Percentiles rank a stretch among this genome's conserved stretches.
Conservation (phyloP, 2,329 filamentous ascomycete genomes). For the Leptosphaerulina australis region DNA sequence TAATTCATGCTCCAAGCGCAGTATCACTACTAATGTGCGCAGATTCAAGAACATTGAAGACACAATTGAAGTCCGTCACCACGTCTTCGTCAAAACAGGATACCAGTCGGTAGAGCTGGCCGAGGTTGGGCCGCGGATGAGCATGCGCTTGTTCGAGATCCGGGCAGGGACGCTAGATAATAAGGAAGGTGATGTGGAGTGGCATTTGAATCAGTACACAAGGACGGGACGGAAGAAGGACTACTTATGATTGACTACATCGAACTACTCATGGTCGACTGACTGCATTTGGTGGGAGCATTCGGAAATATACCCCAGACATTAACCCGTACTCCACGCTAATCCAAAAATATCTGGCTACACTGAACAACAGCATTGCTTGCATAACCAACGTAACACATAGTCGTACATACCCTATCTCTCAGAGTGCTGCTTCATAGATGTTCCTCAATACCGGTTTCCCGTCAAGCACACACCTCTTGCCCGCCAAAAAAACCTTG, state of each 20-base stretch:
- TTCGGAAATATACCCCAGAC: too few relatives aligned
- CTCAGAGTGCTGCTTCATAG: constrained; percentile 62
- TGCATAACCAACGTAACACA: not conserved
- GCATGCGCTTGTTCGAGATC: constrained; percentile 95
- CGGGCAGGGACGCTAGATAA: constrained; percentile 89
- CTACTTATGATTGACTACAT: constrained; percentile 82
- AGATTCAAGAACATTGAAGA: constrained; percentile 80
- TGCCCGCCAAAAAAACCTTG: constrained; percentile 64
- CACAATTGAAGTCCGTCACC: constrained; percentile 86
- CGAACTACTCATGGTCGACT: too few relatives aligned
- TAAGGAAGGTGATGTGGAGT: constrained; percentile 94
- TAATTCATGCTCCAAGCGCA: not conserved
- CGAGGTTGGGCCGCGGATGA: constrained; percentile 77
- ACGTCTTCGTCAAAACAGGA: constrained; percentile 91
- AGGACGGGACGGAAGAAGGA: constrained; percentile 94
- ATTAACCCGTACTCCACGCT: constrained; percentile 2
- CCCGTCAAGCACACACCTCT: constrained; percentile 65
- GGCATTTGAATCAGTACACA: constrained; percentile 95
- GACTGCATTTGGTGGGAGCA: too few relatives aligned
- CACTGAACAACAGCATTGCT: not conserved
- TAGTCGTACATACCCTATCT: not conserved
- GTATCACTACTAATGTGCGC: constrained; percentile 1
- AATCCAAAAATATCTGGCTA: not conserved
- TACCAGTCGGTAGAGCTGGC: constrained; percentile 73
- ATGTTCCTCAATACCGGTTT: constrained; percentile 76